Percentiles rank a stretch among this genome's conserved stretches.
Evolutionary conservation across 768 basidiomycete genomes (phyloP).

Genomic region (Mycena latifolia): DNA sequence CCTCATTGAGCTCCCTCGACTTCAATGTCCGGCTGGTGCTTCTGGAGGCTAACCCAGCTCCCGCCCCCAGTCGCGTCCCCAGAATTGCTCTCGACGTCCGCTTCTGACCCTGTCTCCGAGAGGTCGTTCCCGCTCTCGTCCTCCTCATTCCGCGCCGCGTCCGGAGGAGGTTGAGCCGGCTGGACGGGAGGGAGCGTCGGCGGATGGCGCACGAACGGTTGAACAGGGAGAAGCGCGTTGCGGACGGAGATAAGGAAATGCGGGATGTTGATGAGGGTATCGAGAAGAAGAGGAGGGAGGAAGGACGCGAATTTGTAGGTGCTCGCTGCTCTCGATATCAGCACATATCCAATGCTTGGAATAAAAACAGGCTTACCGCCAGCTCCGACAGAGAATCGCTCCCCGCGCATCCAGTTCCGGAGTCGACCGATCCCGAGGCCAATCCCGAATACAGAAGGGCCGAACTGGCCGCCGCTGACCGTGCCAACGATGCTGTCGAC

Average conservation of each 20-base stretch:
- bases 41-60: conserved; percentile 79
- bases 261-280: conserved; percentile 75
- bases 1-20: conserved; percentile 3
- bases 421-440: conserved; percentile 61
- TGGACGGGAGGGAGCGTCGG: conserved; percentile 45
- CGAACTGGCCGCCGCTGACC: conserved; percentile 67
- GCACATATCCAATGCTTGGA: conserved; percentile 8
- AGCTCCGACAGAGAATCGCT: conserved; percentile 80
- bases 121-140: conserved; percentile 32
- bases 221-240: conserved; percentile 67
- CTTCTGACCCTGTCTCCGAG: conserved; percentile 69
- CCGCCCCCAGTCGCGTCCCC: conserved; percentile 66
- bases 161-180: conserved; percentile 29
- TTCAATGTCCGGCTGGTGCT: conserved; percentile 10
- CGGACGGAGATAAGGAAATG: conserved; percentile 72
- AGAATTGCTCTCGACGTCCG: conserved; percentile 75
- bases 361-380: conserved; percentile 67
- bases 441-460: conserved; percentile 56
- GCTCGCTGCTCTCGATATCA: conserved; percentile 57
- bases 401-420: conserved; percentile 72
- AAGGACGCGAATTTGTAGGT: conserved; percentile 80
- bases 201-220: conserved; percentile 57
- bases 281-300: conserved; percentile 75
- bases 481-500: conserved; percentile 70
- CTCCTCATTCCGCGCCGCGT: conserved; percentile 18